A percentile compares a stretch with the other conserved stretches of the same genome.
These are phyloP conservation scores for Capronia epimyces DNA, from an alignment of 2,329 filamentous ascomycete species.

Conservation along the genomic window DNA sequence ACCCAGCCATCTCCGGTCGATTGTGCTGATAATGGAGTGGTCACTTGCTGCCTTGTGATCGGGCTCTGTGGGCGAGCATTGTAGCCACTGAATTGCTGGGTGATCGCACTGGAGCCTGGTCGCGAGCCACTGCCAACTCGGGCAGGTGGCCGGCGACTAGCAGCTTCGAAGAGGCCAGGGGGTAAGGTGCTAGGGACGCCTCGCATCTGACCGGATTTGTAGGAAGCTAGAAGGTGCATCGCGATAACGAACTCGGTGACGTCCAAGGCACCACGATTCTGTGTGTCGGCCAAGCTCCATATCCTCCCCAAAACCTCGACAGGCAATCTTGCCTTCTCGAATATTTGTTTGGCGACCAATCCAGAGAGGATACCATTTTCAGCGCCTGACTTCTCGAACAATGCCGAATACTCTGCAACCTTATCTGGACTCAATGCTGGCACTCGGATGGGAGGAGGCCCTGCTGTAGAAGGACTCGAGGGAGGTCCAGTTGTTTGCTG, in stretches of 20 bases:
- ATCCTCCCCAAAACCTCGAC: constrained; percentile 91
- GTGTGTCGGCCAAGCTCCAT: constrained; percentile 91
- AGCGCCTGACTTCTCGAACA: constrained; percentile 85
- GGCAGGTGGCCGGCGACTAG: constrained; percentile 60
- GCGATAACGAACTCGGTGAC: constrained; percentile 93
- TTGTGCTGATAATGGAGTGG: constrained; percentile 49
- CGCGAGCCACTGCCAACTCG: constrained; percentile 49
- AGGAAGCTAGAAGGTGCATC: constrained; percentile 92
- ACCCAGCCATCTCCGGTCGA: constrained; percentile 68
- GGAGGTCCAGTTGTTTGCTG: constrained; percentile 52
- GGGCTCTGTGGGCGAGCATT: constrained; percentile 56
- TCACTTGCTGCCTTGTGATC: constrained; percentile 48
- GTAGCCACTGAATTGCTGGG: constrained; percentile 72
- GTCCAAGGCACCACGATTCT: constrained; percentile 81
- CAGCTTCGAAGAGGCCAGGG: constrained; percentile 82
- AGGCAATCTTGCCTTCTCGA: constrained; percentile 83
- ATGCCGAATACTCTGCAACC: constrained; percentile 75
- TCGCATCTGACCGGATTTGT: constrained; percentile 76
- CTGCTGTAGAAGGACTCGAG: constrained; percentile 42
- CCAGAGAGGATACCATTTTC: constrained; percentile 70
- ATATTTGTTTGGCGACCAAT: constrained; percentile 79
- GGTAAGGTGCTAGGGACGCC: constrained; percentile 75
- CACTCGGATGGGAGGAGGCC: constrained; percentile 68
- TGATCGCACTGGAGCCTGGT: constrained; percentile 50
- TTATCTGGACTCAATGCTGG: constrained; percentile 84